Base-by-base conservation (phyloP, 306 rosid genomes). In the Crataegus laevigata region DNA sequence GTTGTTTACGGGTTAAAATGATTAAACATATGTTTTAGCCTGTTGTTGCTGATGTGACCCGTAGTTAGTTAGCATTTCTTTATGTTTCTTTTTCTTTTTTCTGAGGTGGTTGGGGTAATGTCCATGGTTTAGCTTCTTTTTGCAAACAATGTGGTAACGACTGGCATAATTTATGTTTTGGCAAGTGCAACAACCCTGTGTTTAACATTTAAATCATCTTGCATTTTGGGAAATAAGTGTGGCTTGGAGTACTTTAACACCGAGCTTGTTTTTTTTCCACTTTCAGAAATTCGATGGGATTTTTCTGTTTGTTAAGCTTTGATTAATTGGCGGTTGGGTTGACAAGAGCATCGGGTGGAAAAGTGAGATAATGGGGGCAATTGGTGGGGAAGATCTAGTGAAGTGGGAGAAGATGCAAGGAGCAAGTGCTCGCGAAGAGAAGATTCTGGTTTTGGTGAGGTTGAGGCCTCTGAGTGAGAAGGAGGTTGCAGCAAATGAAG, bases 351-450 rank as follows among this genome's bases (percentile, higher is more conserved):
- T 72, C 15, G 11, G 73, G 76, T 67, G 51, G 40, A 57, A 60
- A 71, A 80, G 75, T 47, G 84, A 80, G 82, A 78, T 47, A 78
- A 96, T 96, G 99, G 99, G 97, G 82, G 88, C 97, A 67, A 90
- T 90, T 69, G 87, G 87, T 12, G 90, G 93, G 64, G 98, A 89
- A 68, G 99, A 96, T 86, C 78, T 89, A 58, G 64, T 71, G 79
- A 90, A 86, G 81, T 92, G 94, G 97, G 97, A 92, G 84, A 94
- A 89, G 91, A 87, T 87, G 88, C 93, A 92, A 75, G 96, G 84
- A 65, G 72, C 59, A 32, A 83, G 78, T 69, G 88, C 87, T 34
- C 91, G 86, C 4, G 97, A 92, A 81, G 99, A 96, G 93, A 96
- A 92, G 94, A 96, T 96, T 65, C 90, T 92, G 73, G 99, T 96